Evolutionary conservation across 768 basidiomycete species (phyloP), one percentile per base, ranked within the genome.

Genomic region (Suillus occidentalis): DNA sequence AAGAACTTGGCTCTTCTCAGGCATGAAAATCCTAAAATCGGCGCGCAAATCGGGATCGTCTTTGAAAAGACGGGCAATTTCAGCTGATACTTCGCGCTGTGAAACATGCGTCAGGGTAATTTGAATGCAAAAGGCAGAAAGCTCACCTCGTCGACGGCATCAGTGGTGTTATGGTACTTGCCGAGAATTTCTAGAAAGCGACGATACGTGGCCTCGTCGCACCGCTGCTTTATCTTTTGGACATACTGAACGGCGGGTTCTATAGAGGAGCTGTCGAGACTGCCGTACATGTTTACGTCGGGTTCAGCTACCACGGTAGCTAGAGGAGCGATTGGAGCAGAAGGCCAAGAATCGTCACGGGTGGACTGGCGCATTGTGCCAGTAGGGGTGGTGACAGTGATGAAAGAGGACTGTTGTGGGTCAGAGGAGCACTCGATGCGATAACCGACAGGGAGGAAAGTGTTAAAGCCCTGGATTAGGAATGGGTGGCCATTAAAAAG

Each of bases 401-500:
- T 91, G 69, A 83, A 81, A 40, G 85, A 83, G 40, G 83, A 78
- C 63, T 89, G 85, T n/a, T 84, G 80, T n/a, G 84, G 77, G 70
- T 91, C 88, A 39, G 79, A 79, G 16, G 84, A 84, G 69, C 88
- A 90, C 69, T 97, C 94, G 75, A 99, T 98, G 57, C 92, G 89
- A 73, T 98, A 99, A 18, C 97, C 97, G 25, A 87, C 84, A 4
- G 97, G 97, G 13, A 99, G 85, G 78, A 99, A 99, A 0, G 95
- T 97, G 79, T 98, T 99, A 84, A 99, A 99, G 12, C 96, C 96
- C 76, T 97, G 94, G 55, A 99, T 98, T 66, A 99, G 90, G 6
- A 81, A 74, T 0, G 94, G 93, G 71, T 97, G 94, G 2, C 93
- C 94, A 63, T 89, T 87, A 80, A 99, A 99, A 31, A 99, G 87